phyloP scores from a whole-genome alignment of 352 stramenopile genomes.

The Proteromonas lacertae region DNA sequence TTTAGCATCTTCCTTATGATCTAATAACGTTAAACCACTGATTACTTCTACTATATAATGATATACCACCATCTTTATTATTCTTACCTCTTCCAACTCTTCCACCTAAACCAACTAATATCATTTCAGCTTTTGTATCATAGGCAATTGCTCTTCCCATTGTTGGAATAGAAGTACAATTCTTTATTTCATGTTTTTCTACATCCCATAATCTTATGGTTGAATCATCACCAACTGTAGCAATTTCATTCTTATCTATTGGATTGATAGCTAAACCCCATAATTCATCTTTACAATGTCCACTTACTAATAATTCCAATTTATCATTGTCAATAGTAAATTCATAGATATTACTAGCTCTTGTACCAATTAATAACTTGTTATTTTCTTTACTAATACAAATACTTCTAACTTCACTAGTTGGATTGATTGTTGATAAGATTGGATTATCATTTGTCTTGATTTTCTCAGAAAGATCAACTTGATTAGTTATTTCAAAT shows the following conservation, averaged over 20 bases:
- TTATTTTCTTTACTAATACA: conserved; percentile 3
- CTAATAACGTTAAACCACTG: too few species aligned
- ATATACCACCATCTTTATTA: too few species aligned
- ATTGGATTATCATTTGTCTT: conserved; percentile 8
- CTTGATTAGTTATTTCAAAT: too few species aligned
- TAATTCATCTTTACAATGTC: conserved; percentile 32
- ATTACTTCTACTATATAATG: too few species aligned
- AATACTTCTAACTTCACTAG: conserved; percentile 3
- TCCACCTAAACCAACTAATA: conserved; percentile 6
- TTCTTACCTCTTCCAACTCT: too few species aligned
- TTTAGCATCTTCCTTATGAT: too few species aligned
- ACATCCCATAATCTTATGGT: conserved; percentile 41
- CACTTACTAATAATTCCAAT: conserved; percentile 10
- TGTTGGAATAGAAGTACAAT: conserved; percentile 3
- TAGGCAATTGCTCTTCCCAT: conserved; percentile 3
- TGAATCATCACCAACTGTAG: conserved; percentile 33
- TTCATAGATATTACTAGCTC: conserved; percentile 1
- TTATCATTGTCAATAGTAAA: conserved; percentile 2
- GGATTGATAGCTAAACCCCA: conserved; percentile 30
- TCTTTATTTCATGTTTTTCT: conserved; percentile 1
- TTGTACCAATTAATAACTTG: not conserved
- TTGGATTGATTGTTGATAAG: conserved; percentile 2
- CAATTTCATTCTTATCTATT: conserved; percentile 13
- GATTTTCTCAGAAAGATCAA: conserved; percentile 6
- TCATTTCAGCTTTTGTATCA: conserved; percentile 2